Evolutionary conservation across 257 asterid species (phyloP).

Genomic region (Scutellaria galericulata): DNA sequence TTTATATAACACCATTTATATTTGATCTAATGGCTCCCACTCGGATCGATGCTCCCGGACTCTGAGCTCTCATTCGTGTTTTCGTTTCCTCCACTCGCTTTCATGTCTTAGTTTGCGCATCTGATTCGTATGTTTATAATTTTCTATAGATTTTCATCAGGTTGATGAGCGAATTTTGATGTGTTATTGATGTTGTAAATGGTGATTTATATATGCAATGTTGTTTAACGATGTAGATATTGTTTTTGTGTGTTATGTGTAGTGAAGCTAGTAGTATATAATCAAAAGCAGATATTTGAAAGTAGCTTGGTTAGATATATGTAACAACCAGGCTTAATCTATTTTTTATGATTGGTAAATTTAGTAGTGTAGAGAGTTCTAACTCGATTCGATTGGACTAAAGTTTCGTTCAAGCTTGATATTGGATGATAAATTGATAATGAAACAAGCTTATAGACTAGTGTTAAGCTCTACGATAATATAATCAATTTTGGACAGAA

Average conservation of each 20-base stretch:
- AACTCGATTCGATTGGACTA: not conserved
- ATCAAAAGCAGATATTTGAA: not conserved
- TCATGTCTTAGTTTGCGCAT: constrained; percentile 82
- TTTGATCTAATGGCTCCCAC: too few species aligned
- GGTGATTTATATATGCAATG: not conserved
- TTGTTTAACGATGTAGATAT: not conserved
- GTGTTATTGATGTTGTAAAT: not conserved
- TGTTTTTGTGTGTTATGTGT: not conserved
- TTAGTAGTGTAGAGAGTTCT: not conserved
- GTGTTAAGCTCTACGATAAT: not conserved
- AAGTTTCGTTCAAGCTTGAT: not conserved
- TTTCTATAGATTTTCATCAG: not conserved
- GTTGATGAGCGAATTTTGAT: constrained; percentile 26
- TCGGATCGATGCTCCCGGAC: constrained; percentile 82
- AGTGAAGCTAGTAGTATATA: too few species aligned
- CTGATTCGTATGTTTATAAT: constrained; percentile 64
- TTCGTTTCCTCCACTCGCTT: constrained; percentile 77
- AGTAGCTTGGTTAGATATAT: not conserved
- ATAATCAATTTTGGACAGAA: not conserved
- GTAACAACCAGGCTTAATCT: not conserved
- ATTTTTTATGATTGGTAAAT: not conserved
- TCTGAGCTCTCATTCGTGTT: constrained; percentile 68
- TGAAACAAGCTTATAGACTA: not conserved
- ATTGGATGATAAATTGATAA: not conserved
- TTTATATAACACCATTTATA: too few species aligned